phyloP scores from a whole-genome alignment of 176 grass and related monocot species.

The Poa annua region DNA sequence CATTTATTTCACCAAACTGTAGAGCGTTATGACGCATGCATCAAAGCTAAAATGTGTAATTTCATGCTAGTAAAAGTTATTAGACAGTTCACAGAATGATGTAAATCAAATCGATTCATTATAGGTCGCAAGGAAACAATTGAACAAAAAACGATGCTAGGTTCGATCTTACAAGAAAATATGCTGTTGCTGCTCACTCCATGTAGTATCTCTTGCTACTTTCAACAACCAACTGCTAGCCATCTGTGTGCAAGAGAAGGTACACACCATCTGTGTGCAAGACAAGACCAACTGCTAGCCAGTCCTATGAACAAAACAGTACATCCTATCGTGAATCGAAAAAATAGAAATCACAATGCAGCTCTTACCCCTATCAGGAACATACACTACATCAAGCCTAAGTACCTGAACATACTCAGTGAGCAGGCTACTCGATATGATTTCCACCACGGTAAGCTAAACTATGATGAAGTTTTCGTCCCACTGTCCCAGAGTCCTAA shows the following conservation, averaged over 20 bases:
- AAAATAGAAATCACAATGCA: background rate
- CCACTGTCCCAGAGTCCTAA: background rate
- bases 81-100: background rate
- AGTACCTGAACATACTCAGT: background rate
- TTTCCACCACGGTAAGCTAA: background rate
- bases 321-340: slow-evolving; percentile 20
- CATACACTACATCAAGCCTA: background rate
- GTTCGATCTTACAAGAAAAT: background rate
- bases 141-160: background rate
- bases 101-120: background rate
- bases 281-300: background rate
- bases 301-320: background rate
- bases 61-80: background rate
- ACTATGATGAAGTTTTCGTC: background rate
- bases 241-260: background rate
- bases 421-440: background rate
- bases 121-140: background rate
- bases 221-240: background rate
- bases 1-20: slow-evolving; percentile 4
- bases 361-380: background rate
- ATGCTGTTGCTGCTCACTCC: background rate
- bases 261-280: background rate
- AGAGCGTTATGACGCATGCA: background rate
- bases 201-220: background rate
- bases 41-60: background rate